Conservation (phyloP, 2,329 filamentous ascomycete species). For the Aphanoascus verrucosus region DNA sequence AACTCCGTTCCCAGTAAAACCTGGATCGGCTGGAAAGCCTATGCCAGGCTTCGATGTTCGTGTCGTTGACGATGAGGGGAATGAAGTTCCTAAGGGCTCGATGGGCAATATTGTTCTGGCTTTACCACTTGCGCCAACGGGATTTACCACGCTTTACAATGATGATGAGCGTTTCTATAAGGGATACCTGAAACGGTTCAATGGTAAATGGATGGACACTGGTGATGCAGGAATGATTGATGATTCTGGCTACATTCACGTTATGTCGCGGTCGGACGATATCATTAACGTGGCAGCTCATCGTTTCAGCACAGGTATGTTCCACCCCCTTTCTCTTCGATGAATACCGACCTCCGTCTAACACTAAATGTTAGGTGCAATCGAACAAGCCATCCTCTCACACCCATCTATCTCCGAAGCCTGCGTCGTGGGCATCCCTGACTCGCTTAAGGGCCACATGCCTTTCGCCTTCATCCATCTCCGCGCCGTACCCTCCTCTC, state of each 20-base stretch:
- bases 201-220: slow-evolving; percentile 76
- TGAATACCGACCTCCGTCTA: slow-evolving; percentile 10
- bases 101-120: slow-evolving; percentile 91
- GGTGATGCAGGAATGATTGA: slow-evolving; percentile 86
- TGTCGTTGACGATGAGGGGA: slow-evolving; percentile 69
- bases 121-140: slow-evolving; percentile 72
- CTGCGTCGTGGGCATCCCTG: slow-evolving; percentile 76
- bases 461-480: slow-evolving; percentile 80
- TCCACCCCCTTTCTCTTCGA: neutral
- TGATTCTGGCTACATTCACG: slow-evolving; percentile 53
- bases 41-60: slow-evolving; percentile 87
- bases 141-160: slow-evolving; percentile 73
- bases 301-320: slow-evolving; percentile 70
- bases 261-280: slow-evolving; percentile 63
- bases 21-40: slow-evolving; percentile 78
- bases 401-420: slow-evolving; percentile 72
- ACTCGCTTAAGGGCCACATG: slow-evolving; percentile 76
- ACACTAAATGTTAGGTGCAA: slow-evolving; percentile 48
- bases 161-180: slow-evolving; percentile 79
- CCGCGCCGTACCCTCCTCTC: slow-evolving; percentile 23
- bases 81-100: slow-evolving; percentile 55
- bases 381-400: slow-evolving; percentile 81
- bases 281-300: slow-evolving; percentile 95
- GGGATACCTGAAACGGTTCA: slow-evolving; percentile 72
- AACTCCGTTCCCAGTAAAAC: slow-evolving; percentile 54